Evolutionary conservation across 208 protist species (phyloP), one percentile per base, ranked within the genome.

Genomic region (Borovskyia barvae): DNA sequence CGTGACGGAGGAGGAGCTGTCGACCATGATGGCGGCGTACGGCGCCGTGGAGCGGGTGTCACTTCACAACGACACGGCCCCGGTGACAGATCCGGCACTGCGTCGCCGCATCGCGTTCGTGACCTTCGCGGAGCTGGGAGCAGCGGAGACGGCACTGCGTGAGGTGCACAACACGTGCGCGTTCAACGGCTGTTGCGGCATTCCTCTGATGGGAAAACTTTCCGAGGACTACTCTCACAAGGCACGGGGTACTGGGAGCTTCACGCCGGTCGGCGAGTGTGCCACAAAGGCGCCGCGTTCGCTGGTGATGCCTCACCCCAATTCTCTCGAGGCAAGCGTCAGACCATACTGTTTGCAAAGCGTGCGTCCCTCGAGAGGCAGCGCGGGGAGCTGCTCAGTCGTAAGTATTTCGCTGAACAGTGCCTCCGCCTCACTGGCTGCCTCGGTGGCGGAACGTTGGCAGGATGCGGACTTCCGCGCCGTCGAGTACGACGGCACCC

Each of bases 181-280:
- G 24, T 77, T 84, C 49, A 11, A 20, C 35, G 41, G n/a, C 41
- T 84, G 77, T 63, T 5, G 24, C 30, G 69, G 70, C 11, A 52
- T 84, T 6, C 77, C 77, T 0, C 63, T 84, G 4, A 75, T 84
- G 72, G 69, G 39, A 28, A 82, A 82, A 55, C 70, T 81, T 0
- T 60, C 51, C 28, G 62, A 68, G 45, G 62, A 68, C 36, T 60
- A 68, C 30, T 35, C 28, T 9, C 37, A 22, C 14, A 49, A 50
- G 53, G 5, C 51, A 1, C n/a, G n/a, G n/a, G n/a, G n/a, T n/a
- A n/a, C n/a, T n/a, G n/a, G n/a, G n/a, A n/a, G n/a, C n/a, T n/a
- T n/a, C n/a, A n/a, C n/a, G n/a, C n/a, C n/a, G n/a, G n/a, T n/a
- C n/a, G n/a, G n/a, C n/a, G n/a, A 7, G 9, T 39, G 35, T 39